These are phyloP conservation scores for Gilbertella persicaria DNA, from an alignment of 371 early-diverging fungal genomes.

Conservation along the genomic window DNA sequence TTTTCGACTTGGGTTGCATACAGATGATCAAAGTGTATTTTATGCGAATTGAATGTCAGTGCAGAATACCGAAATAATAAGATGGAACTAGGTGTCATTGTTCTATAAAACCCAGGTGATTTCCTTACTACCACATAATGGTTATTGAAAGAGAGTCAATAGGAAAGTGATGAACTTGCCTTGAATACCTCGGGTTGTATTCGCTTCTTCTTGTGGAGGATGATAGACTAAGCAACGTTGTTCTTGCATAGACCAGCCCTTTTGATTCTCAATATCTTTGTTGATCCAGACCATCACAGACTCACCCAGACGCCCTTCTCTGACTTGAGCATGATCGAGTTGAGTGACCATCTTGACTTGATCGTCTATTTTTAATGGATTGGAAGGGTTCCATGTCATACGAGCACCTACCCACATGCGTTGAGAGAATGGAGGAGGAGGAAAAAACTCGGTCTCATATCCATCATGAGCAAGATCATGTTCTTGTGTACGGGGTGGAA, in stretches of 20 bases:
- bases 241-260: constrained; percentile 72
- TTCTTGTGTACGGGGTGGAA: constrained; percentile 73
- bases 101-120: constrained; percentile 50
- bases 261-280: constrained; percentile 61
- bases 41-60: constrained; percentile 82
- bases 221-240: constrained; percentile 73
- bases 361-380: constrained; percentile 68
- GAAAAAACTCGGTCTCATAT: constrained; percentile 72
- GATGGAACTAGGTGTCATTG: constrained; percentile 64
- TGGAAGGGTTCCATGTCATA: constrained; percentile 56
- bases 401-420: constrained; percentile 90
- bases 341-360: constrained; percentile 55
- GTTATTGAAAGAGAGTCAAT: too few species aligned
- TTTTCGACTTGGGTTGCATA: constrained; percentile 74
- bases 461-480: constrained; percentile 75
- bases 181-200: constrained; percentile 2
- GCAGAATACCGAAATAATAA: constrained; percentile 85
- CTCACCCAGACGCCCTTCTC: constrained; percentile 56
- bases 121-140: constrained; percentile 34
- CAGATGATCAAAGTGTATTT: constrained; percentile 78
- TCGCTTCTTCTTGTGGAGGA: constrained; percentile 22
- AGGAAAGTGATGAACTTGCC: constrained; percentile 13
- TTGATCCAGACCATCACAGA: constrained; percentile 72
- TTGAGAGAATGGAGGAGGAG: constrained; percentile 74
- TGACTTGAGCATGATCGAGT: constrained; percentile 54